Evolutionary conservation across 2,329 filamentous ascomycete genomes (phyloP).

Genomic region (Fusarium neocosmosporiellum): DNA sequence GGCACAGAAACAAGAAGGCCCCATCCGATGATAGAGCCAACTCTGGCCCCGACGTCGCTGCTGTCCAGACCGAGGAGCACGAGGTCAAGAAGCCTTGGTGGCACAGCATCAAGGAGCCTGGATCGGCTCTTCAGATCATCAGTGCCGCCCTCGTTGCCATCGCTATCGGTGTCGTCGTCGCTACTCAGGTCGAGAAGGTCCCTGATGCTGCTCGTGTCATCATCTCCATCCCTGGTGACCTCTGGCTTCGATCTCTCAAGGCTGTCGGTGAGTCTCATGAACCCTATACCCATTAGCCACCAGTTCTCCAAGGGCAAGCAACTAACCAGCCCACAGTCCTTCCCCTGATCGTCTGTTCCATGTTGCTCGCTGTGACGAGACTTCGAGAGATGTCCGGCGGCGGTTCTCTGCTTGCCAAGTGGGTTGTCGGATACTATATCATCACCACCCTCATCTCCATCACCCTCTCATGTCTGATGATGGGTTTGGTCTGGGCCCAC

Average conservation of each 20-base stretch:
- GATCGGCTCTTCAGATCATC: conserved; percentile 62
- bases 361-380: conserved; percentile 62
- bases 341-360: conserved; percentile 63
- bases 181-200: conserved; percentile 54
- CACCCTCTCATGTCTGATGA: conserved; percentile 58
- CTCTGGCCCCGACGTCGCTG: conserved; percentile 23
- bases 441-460: conserved; percentile 62
- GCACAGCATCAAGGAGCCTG: conserved; percentile 53
- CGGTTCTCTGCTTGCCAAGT: conserved; percentile 57
- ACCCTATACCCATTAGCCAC: not conserved
- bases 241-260: conserved; percentile 62
- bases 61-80: conserved; percentile 20
- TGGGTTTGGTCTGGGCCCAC: conserved; percentile 59
- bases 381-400: conserved; percentile 58
- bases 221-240: conserved; percentile 59
- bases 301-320: not conserved
- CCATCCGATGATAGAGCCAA: not conserved
- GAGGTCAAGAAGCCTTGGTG: conserved; percentile 48
- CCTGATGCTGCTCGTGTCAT: conserved; percentile 55
- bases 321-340: conserved; percentile 52
- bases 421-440: conserved; percentile 63
- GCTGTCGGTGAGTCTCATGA: conserved; percentile 55
- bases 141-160: conserved; percentile 60
- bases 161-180: conserved; percentile 60
- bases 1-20: conserved; percentile 40